These are phyloP conservation scores for Calocybe cyanea DNA, from an alignment of 768 basidiomycete species.

Conservation along the genomic window DNA sequence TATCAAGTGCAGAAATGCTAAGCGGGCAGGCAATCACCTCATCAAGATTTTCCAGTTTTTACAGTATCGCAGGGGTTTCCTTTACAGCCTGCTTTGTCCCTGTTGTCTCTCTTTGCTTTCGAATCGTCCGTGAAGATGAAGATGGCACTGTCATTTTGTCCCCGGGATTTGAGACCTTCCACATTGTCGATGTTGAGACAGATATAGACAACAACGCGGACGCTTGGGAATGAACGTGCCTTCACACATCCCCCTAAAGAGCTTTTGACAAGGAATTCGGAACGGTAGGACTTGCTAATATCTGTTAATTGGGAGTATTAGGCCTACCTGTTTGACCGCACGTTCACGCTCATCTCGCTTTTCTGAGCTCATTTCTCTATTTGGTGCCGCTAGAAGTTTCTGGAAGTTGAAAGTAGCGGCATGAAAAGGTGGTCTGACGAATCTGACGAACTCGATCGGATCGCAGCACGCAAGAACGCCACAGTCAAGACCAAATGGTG, in stretches of 20 bases:
- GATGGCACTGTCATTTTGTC: neutral
- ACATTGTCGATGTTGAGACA: neutral
- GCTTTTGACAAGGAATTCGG: too few relatives aligned
- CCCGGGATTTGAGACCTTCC: neutral
- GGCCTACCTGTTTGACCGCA: too few relatives aligned
- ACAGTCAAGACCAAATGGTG: neutral
- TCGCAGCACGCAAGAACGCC: neutral
- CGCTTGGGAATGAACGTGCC: neutral
- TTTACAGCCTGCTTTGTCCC: slow-evolving; percentile 1
- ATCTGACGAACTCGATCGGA: too few relatives aligned
- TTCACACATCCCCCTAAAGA: slow-evolving; percentile 11
- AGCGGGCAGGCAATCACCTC: neutral
- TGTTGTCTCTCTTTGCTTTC: slow-evolving; percentile 1
- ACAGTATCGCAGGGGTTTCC: slow-evolving; percentile 3
- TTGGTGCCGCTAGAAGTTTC: too few relatives aligned
- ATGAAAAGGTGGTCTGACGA: too few relatives aligned
- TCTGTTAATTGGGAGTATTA: too few relatives aligned
- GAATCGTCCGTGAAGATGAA: slow-evolving; percentile 6
- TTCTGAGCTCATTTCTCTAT: too few relatives aligned
- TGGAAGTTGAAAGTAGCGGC: too few relatives aligned
- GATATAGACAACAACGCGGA: neutral
- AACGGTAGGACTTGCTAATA: too few relatives aligned
- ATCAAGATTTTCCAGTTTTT: slow-evolving; percentile 6
- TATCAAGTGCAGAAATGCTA: too few relatives aligned
- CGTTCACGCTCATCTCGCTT: too few relatives aligned